phyloP scores from a whole-genome alignment of 371 early-diverging fungal species.

The Syncephalastrum sp. region DNA sequence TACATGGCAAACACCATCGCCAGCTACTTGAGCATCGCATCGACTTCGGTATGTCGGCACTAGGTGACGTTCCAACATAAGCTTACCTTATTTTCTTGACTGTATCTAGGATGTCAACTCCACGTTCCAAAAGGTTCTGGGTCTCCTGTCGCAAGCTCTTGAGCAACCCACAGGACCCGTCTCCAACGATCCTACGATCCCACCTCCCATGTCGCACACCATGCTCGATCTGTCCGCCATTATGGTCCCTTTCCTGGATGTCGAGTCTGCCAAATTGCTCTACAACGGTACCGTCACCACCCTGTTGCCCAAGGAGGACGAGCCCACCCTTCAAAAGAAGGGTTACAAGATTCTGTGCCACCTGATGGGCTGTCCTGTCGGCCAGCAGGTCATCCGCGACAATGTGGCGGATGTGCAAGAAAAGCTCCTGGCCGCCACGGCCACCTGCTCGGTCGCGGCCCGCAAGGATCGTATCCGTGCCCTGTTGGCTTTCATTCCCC shows the following conservation, averaged over 20 bases:
- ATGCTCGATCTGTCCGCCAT: conserved; percentile 75
- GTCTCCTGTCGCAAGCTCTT: conserved; percentile 63
- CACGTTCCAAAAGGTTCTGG: conserved; percentile 65
- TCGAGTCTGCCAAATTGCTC: conserved; percentile 52
- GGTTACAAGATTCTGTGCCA: conserved; percentile 85
- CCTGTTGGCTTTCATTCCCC: conserved; percentile 52
- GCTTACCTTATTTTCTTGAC: neutral
- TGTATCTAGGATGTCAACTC: conserved; percentile 44
- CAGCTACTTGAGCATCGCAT: conserved; percentile 62
- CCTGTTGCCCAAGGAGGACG: conserved; percentile 63
- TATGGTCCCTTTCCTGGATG: conserved; percentile 74
- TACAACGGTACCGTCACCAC: conserved; percentile 56
- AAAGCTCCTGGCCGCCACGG: conserved; percentile 55
- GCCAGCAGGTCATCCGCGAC: conserved; percentile 39
- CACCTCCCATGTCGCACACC: conserved; percentile 70
- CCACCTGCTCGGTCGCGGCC: conserved; percentile 57
- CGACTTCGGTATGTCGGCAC: conserved; percentile 35
- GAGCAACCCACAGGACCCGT: conserved; percentile 24
- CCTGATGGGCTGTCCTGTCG: conserved; percentile 51
- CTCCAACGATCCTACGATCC: conserved; percentile 37
- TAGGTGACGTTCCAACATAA: conserved; percentile 2
- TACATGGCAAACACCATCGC: conserved; percentile 74
- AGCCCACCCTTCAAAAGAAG: conserved; percentile 88
- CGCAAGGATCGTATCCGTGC: conserved; percentile 70
- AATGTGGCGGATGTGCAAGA: conserved; percentile 50